Evolutionary conservation across 257 asterid genomes (phyloP), one percentile per base, ranked within the genome.

Genomic region (Verbascum thapsus): DNA sequence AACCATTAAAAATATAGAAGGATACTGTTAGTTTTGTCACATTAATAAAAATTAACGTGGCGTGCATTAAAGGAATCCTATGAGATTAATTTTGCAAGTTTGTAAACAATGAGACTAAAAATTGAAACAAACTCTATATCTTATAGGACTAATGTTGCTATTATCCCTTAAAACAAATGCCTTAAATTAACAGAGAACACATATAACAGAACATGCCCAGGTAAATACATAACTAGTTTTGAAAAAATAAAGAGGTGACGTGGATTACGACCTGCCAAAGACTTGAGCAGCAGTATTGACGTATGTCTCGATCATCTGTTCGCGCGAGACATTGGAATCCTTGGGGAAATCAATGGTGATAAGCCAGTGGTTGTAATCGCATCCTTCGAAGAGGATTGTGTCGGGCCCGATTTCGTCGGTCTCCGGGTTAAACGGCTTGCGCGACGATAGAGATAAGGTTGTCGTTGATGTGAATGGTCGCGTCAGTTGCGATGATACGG

Each of bases 331-430:
- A 8, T 54, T 50, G 53, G 80, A 18, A 15, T 83, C 91, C 63
- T 74, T 80, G 38, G 96, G 88, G 68, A 89, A 82, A 68, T 92
- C 97, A 18, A 92, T 68, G 23, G 90, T 81, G 59, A 92, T 92
- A 1, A 92, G 94, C 96, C 96, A 92, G 78, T 92, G 99, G 8
- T 89, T 88, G 77, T 85, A 92, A 73, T 92, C 99, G 70, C 97
- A 92, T 20, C 99, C 99, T 82, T 92, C 99, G 66, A 92, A 92
- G n/a, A 89, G 84, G 45, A 92, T 78, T 2, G 97, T 85, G 52
- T 89, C 90, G 11, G 96, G 87, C 2, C 88, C 87, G 32, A 85
- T 81, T 63, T 70, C 90, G 3, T 87, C 94, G 2, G 74, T 65
- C 34, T 72, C 76, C 17, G 83, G 78, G 17, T 87, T 77, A 44